A percentile compares a stretch with the other conserved stretches of the same genome.
phyloP scores from a whole-genome alignment of 768 basidiomycete genomes.

The Tricholomella constricta region DNA sequence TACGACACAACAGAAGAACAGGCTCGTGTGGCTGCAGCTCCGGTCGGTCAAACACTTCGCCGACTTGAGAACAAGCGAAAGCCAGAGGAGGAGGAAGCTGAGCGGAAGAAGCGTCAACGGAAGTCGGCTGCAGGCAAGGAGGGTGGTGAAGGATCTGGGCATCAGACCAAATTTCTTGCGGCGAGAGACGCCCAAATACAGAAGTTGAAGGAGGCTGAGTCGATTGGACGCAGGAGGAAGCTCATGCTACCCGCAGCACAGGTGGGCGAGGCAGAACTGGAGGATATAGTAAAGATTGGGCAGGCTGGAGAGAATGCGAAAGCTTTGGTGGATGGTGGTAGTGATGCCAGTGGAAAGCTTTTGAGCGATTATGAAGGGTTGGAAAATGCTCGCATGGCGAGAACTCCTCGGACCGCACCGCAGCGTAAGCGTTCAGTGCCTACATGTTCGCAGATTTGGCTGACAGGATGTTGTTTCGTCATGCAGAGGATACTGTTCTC shows the following conservation, averaged over 20 bases:
- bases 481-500: constrained; percentile 90
- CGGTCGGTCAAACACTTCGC: constrained; percentile 87
- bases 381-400: constrained; percentile 85
- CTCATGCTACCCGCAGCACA: constrained; percentile 86
- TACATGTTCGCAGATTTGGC: background rate
- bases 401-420: constrained; percentile 93
- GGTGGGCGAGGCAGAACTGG: constrained; percentile 91
- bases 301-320: constrained; percentile 89
- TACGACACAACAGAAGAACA: constrained; percentile 97
- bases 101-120: constrained; percentile 86
- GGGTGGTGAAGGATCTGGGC: constrained; percentile 53
- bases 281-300: constrained; percentile 99
- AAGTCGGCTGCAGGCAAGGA: constrained; percentile 66
- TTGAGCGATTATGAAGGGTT: constrained; percentile 92
- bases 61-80: constrained; percentile 96
- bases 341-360: constrained; percentile 81
- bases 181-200: constrained; percentile 97
- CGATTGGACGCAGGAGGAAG: constrained; percentile 85
- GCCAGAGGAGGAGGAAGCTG: constrained; percentile 91
- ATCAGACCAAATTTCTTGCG: constrained; percentile 94
- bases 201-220: constrained; percentile 96
- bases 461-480: constrained; percentile 5
- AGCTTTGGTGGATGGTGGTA: constrained; percentile 78
- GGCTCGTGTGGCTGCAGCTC: constrained; percentile 81
- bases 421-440: constrained; percentile 56